Evolutionary conservation across 1,284 basidiomycete genomes (phyloP).

Genomic region (Ustilago curta): DNA sequence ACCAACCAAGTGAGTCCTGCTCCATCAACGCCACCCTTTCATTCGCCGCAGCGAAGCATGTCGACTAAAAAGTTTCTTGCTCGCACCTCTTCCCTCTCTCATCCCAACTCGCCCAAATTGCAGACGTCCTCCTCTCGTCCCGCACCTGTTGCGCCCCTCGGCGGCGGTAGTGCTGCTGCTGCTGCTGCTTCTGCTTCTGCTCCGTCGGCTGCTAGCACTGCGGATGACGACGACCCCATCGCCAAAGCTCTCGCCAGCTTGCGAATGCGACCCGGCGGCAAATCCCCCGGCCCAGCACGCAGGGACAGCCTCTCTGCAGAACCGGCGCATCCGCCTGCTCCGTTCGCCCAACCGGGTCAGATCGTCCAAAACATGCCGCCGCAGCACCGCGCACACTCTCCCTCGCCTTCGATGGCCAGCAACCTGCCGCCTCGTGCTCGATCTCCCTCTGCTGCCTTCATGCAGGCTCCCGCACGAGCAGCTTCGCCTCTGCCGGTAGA

Average conservation of each 20-base stretch:
- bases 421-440: constrained; percentile 73
- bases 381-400: constrained; percentile 46
- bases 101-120: constrained; percentile 30
- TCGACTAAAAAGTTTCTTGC: constrained; percentile 59
- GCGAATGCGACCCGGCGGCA: constrained; percentile 65
- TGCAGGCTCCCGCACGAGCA: constrained; percentile 76
- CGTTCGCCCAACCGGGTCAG: constrained; percentile 44
- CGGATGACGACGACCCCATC: constrained; percentile 77
- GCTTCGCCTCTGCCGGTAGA: constrained; percentile 75
- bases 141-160: constrained; percentile 37
- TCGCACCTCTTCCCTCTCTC: constrained; percentile 60
- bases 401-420: constrained; percentile 45
- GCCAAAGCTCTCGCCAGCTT: constrained; percentile 78
- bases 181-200: constrained; percentile 7
- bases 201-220: constrained; percentile 13
- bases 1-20: constrained; percentile 40
- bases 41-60: constrained; percentile 48
- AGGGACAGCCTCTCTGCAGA: constrained; percentile 44
- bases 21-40: not conserved
- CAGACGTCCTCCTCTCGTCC: constrained; percentile 35
- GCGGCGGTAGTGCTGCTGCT: constrained; percentile 10
- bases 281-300: constrained; percentile 52
- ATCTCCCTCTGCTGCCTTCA: constrained; percentile 81
- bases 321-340: constrained; percentile 16
- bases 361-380: constrained; percentile 46